Base-by-base conservation (phyloP, 305 asterid species). In the Fraxinus sp. region DNA sequence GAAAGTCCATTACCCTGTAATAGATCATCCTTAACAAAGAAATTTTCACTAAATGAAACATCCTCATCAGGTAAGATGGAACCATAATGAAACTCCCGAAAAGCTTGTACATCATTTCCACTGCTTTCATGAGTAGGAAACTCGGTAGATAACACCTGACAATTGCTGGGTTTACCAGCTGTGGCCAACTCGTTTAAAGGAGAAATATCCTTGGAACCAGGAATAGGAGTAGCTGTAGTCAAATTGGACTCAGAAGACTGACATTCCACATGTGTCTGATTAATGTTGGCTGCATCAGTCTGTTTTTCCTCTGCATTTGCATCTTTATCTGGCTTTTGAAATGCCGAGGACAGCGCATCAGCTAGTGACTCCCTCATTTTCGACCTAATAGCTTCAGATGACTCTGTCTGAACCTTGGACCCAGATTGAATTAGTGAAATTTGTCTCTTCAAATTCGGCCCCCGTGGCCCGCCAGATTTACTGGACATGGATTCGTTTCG, bases 1-100 rank as follows among this genome's bases (percentile, higher is more conserved):
- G 98, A 92, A 83, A 97, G 98, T 81, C 98, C 99, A 87, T 97
- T 92, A 52, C 98, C 99, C 89, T 93, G 99, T 90, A 97, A 87
- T 73, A 97, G 99, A 77, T 97, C 99, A 79, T 97, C 99, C 86
- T 93, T 93, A 72, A 84, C 92, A 79, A 93, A 97, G 84, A 97
- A 93, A 86, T 82, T 91, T 84, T 95, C 95, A 16, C 94, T 88
- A 85, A 91, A 94, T 8, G 98, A 78, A 74, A 85, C 91, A 78
- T 92, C 98, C 8, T 89, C 97, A 80, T 89, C 97, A 13, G 93
- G 92, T 78, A 97, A 89, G 74, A 86, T 77, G 76, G 90, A 33
- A 85, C 80, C 76, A 79, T 87, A 92, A 77, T 87, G 92, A 77
- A 90, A 87, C 74, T 90, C 95, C 75, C 79, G 88, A 80, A 86